Percentiles rank a stretch among this genome's conserved stretches.
These are phyloP conservation scores for Cryptosporidium tyzzeri DNA, from an alignment of 169 alveolate genomes.

Conservation along the genomic window DNA sequence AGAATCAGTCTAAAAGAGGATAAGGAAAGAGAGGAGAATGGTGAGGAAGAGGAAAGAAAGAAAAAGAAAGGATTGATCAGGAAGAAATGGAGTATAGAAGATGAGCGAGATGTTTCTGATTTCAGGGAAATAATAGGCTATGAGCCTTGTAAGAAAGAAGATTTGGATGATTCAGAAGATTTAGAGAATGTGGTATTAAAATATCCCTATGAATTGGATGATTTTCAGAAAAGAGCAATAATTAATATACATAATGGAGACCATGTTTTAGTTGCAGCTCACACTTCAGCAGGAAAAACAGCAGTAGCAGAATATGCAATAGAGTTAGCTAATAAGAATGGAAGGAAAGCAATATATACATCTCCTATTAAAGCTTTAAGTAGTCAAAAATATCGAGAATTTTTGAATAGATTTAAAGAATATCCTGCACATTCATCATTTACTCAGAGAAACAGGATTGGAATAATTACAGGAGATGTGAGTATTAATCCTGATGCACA, in stretches of 20 bases:
- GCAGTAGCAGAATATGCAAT: constrained; percentile 98
- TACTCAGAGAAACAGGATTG: constrained; percentile 86
- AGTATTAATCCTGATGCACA: constrained; percentile 94
- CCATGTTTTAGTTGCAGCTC: constrained; percentile 98
- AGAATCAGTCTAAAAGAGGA: too few species aligned
- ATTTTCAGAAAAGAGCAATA: constrained; percentile 96
- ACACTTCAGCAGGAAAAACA: constrained; percentile 99
- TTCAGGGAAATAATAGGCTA: constrained; percentile 36
- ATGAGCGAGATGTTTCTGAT: background rate
- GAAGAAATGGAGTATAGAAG: constrained; percentile 61
- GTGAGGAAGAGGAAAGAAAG: background rate
- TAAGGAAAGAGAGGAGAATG: too few species aligned
- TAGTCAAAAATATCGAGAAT: constrained; percentile 96
- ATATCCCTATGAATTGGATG: constrained; percentile 95
- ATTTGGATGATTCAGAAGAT: background rate
- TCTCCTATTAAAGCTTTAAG: constrained; percentile 99
- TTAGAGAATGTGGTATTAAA: constrained; percentile 81
- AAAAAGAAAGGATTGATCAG: constrained; percentile 10
- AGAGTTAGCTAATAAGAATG: constrained; percentile 93
- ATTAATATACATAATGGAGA: constrained; percentile 91
- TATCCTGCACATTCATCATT: constrained; percentile 67
- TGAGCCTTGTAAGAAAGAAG: constrained; percentile 6
- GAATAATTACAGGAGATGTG: constrained; percentile 99
- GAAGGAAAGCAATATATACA: constrained; percentile 96
- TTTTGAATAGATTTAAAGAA: constrained; percentile 84